Base-by-base conservation (phyloP, 352 stramenopile genomes). In the Globisporangium nunn region DNA sequence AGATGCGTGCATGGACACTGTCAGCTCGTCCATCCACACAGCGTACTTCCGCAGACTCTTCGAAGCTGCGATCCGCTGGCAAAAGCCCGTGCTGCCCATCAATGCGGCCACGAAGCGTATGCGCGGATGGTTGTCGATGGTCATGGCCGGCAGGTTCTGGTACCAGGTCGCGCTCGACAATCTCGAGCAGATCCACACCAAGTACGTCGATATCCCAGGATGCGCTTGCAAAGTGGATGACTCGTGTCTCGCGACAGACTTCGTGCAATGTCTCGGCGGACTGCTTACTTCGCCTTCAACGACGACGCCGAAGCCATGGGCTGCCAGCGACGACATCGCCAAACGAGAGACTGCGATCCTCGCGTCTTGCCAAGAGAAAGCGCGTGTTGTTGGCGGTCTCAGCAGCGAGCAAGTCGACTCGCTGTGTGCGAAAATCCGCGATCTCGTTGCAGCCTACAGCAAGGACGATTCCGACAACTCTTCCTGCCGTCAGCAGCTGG, bases 101-200 rank as follows among this genome's bases (percentile, higher is more conserved):
- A 82, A 81, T 33, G 66, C 70, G 15, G 47, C 71, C 6, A 64
- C 62, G 3, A 59, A 62, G 14, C 41, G 61, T 12, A 56, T 82
- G 31, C 47, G 28, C 4, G 64, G 70, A 1, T 85, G 75, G 74
- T 47, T 85, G 6, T 59, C 62, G 14, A 43, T 82, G n/a, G 68
- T 59, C 1, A 78, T 82, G 68, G 72, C 70, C 6, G 75, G 75
- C n/a, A 61, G 71, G 5, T 68, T 85, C 4, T 85, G 74, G 74
- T 85, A 85, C 50, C 66, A 81, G 51, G 70, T 82, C 3, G 68
- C 74, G 23, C 50, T 60, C 6, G 54, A 55, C 10, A 48, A 62
- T 39, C 56, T 85, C 15, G 62, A 74, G 4, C 57, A 71, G 35
- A 56, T 83, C 15, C 53, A 67, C 18, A 70, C 64, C 2, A 61